Percentiles rank a stretch among this genome's conserved stretches.
phyloP scores from a whole-genome alignment of 257 asterid genomes.

The Nicotiana attenuata region DNA sequence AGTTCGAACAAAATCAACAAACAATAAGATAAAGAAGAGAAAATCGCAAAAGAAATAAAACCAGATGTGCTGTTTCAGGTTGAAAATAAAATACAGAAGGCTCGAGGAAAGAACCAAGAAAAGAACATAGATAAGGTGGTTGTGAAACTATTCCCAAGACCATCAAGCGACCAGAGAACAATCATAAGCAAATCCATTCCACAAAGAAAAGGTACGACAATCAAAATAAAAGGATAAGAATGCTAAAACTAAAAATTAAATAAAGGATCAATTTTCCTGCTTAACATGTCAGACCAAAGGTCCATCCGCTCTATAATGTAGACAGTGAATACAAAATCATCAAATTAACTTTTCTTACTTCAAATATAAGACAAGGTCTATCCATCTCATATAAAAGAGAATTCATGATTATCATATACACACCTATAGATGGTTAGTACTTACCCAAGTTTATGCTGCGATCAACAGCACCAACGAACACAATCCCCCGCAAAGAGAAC shows the following conservation, averaged over 20 bases:
- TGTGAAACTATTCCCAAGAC: neutral
- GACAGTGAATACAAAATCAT: neutral
- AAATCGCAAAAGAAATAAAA: neutral
- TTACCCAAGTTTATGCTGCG: conserved; percentile 78
- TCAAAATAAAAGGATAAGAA: too few species aligned
- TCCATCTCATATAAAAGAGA: neutral
- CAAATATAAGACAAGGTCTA: neutral
- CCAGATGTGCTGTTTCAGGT: neutral
- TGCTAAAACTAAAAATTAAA: too few species aligned
- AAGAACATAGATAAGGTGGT: neutral
- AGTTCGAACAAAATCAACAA: neutral
- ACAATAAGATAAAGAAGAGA: neutral
- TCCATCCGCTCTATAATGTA: neutral
- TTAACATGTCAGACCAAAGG: too few species aligned
- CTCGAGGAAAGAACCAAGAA: conserved; percentile 2
- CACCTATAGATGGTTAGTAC: neutral
- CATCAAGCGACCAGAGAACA: neutral
- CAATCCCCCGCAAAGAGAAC: conserved; percentile 72
- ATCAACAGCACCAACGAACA: conserved; percentile 73
- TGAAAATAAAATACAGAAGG: neutral
- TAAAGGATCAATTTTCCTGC: too few species aligned
- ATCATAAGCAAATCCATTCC: too few species aligned
- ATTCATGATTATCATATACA: neutral
- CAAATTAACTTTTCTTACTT: neutral
- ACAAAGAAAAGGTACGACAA: too few species aligned